Base-by-base conservation (phyloP, 768 basidiomycete genomes). In the Suillus clintonianus region DNA sequence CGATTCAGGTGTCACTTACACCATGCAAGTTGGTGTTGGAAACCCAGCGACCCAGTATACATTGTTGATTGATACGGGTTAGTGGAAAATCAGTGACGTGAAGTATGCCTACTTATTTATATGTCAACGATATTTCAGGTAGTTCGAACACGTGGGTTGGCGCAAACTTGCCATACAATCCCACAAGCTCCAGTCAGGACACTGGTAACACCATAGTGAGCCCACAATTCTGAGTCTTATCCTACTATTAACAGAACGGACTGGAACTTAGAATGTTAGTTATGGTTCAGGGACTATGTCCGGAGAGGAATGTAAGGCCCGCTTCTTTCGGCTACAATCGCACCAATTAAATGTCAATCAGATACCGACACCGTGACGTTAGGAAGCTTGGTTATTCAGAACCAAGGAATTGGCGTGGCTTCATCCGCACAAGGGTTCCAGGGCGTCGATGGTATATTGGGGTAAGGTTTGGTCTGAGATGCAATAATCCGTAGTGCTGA, bases 111-210 rank as follows among this genome's bases (percentile, higher is more conserved):
- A 30, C 56, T 58, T 1, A 43, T 32, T 24, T 27, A n/a, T 56
- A 19, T 27, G 13, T 30, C 50, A 22, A 22, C 53, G 42, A 42
- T 47, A 37, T 47, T 66, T 68, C 51, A 72, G 82, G 71, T 67
- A 79, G 73, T 74, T 81, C 74, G 60, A 82, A 82, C 71, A 83
- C 82, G n/a, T 86, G 85, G 86, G 71, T 85, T 41, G 85, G 85
- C 43, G 85, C 85, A 11, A 74, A 71, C 65, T 77, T 75, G 71
- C 62, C 69, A 58, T 87, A 82, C 70, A 72, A 64, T 3, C 77
- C 72, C 32, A 83, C 84, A 1, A 76, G 72, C 48, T 81, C 84
- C 6, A 81, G 80, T 71, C 71, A 77, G 61, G 67, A 63, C 65
- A 81, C 80, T 19, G 72, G 75, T 14, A 65, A 74, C 55, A 66